These are phyloP conservation scores for Colletotrichum aenigma DNA, from an alignment of 2,329 filamentous ascomycete genomes.

Conservation along the genomic window DNA sequence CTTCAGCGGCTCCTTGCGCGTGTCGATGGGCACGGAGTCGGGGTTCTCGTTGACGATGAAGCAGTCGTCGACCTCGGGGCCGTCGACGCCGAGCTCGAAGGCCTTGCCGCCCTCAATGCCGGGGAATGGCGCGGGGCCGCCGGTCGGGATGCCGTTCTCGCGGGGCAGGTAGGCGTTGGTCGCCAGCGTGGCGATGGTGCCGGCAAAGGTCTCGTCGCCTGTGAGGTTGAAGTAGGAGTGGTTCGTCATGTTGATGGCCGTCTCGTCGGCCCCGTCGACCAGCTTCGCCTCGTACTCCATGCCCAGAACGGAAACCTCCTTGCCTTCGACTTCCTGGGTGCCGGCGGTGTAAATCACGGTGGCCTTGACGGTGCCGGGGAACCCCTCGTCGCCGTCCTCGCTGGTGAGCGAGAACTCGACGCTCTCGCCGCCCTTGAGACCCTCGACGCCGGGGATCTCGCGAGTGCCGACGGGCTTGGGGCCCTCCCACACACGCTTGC, in stretches of 20 bases:
- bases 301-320: conserved; percentile 72
- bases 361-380: conserved; percentile 82
- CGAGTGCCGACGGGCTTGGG: conserved; percentile 64
- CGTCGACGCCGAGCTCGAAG: conserved; percentile 73
- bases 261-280: conserved; percentile 78
- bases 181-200: conserved; percentile 69
- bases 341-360: conserved; percentile 80
- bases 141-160: conserved; percentile 78
- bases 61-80: conserved; percentile 87
- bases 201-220: conserved; percentile 55
- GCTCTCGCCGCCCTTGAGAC: conserved; percentile 65
- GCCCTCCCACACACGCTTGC: conserved; percentile 77
- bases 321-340: conserved; percentile 65
- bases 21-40: conserved; percentile 66
- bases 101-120: conserved; percentile 67
- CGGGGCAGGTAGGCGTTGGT: conserved; percentile 73
- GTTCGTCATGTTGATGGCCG: conserved; percentile 91
- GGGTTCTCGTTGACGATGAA: conserved; percentile 77
- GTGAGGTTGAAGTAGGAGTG: conserved; percentile 81
- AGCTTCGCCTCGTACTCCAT: conserved; percentile 92
- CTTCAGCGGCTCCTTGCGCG: conserved; percentile 64
- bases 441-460: conserved; percentile 53
- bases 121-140: conserved; percentile 67
- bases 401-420: conserved; percentile 71
- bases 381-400: conserved; percentile 85